Conservation (phyloP, 345 rosid genomes). For the Noccaea caerulescens region DNA sequence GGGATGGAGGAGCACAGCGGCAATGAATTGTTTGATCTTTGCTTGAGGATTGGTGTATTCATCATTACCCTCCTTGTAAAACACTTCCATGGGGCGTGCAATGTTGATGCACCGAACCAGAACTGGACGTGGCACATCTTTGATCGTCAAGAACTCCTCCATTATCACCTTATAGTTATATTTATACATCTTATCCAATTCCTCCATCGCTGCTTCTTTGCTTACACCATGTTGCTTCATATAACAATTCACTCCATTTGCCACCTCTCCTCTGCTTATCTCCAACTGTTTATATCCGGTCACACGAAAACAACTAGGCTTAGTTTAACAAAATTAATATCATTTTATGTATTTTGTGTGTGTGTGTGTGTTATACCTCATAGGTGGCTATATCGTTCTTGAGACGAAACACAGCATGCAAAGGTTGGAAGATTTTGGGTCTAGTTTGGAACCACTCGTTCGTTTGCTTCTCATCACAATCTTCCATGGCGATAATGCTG, state of each 20-base stretch:
- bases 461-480: neutral
- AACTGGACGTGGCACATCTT: conserved; percentile 16
- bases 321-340: no score
- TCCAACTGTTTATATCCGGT: neutral
- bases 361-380: neutral
- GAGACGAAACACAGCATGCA: conserved; percentile 1
- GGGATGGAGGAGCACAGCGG: conserved; percentile 9
- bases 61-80: conserved; percentile 11
- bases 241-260: conserved; percentile 24
- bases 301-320: no score
- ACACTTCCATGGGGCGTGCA: neutral
- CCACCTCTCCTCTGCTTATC: conserved; percentile 26
- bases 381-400: conserved; percentile 18
- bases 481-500: conserved; percentile 19
- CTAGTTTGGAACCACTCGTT: conserved; percentile 12
- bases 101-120: conserved; percentile 10
- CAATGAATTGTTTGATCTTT: neutral
- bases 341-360: no score
- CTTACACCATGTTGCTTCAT: conserved; percentile 24
- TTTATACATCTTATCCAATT: neutral
- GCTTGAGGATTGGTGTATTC: neutral
- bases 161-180: conserved; percentile 9
- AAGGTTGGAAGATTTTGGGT: conserved; percentile 20
- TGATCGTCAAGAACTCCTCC: conserved; percentile 7
- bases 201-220: conserved; percentile 11